Conservation (phyloP, 306 rosid species). For the Castanopsis chinensis region DNA sequence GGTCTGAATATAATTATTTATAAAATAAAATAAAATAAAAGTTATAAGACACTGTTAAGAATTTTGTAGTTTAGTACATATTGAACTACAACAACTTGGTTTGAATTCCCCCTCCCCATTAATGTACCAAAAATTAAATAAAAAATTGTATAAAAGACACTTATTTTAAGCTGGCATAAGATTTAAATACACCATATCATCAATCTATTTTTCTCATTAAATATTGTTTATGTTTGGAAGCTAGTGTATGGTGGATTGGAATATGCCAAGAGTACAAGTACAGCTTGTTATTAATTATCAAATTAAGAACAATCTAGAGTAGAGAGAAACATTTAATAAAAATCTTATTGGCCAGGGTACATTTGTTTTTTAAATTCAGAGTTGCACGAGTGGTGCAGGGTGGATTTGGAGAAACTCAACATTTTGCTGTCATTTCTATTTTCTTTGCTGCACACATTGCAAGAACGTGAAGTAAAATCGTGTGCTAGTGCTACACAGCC, state of each 20-base stretch:
- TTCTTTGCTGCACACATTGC: neutral
- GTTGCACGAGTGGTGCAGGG: conserved; percentile 60
- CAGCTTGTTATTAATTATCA: neutral
- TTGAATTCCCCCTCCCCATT: too few species aligned
- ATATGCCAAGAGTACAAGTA: neutral
- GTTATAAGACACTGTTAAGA: too few species aligned
- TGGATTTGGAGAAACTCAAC: neutral
- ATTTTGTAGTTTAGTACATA: too few species aligned
- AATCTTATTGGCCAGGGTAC: neutral
- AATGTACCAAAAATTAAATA: too few species aligned
- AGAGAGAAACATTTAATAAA: neutral
- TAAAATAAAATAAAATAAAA: too few species aligned
- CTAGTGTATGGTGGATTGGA: conserved; percentile 23
- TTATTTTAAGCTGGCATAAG: neutral
- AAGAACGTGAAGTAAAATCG: neutral
- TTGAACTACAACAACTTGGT: too few species aligned
- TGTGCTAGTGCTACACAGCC: neutral
- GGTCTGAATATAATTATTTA: too few species aligned
- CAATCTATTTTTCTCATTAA: neutral
- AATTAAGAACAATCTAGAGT: conserved; percentile 21
- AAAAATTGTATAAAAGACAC: neutral
- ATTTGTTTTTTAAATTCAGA: conserved; percentile 25
- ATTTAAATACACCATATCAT: neutral
- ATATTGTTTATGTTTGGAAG: conserved; percentile 14
- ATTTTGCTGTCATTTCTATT: neutral